Base-by-base conservation (phyloP, 2,329 filamentous ascomycete genomes). In the Thelonectria olida region DNA sequence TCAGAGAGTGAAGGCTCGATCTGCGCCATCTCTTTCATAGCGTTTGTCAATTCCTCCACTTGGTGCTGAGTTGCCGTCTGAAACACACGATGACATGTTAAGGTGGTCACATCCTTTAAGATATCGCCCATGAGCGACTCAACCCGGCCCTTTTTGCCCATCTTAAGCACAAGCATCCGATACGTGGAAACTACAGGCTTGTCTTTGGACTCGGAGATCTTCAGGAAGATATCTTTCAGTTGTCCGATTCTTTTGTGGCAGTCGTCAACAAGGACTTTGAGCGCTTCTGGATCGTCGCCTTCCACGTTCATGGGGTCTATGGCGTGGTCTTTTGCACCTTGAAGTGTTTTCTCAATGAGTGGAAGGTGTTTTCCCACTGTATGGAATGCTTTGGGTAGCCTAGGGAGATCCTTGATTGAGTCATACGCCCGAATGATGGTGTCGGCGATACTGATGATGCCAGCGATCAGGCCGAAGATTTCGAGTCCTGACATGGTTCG, bases 381-480 rank as follows among this genome's bases (percentile, higher is more conserved):
- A 13, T 52, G 49, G 17, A 52, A 52, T 28, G 49, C 49, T 28
- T 52, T 15, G 15, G 49, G 49, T 28, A 52, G 36, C 27, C 36
- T 36, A 10, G 20, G 9, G 22, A 41, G 22, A 52, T 52, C 34
- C 19, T 41, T 19, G 49, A 41, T 47, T n/a, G 23, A 20, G 23
- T 17, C 44, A 28, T 47, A 47, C 15, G 44, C 23, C 22, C 9
- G 4, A 13, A 28, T 47, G 44, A 47, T 47, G 10, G 5, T 28
- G 7, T 47, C 23, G 20, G 23, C 25, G 25, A 28, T 7, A 7
- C 20, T 15, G 44, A 28, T 22, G 44, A 47, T 47, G 23, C 23
- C 10, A 7, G 44, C 44, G 44, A 28, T 15, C 23, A 47, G 17
- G 23, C 44, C 15, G 23, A 47, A 27, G 23, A 47, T 47, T 27